Evolutionary conservation across 495 filamentous ascomycete genomes (phyloP), one percentile per base, ranked within the genome.

Genomic region (Tuber brumale): DNA sequence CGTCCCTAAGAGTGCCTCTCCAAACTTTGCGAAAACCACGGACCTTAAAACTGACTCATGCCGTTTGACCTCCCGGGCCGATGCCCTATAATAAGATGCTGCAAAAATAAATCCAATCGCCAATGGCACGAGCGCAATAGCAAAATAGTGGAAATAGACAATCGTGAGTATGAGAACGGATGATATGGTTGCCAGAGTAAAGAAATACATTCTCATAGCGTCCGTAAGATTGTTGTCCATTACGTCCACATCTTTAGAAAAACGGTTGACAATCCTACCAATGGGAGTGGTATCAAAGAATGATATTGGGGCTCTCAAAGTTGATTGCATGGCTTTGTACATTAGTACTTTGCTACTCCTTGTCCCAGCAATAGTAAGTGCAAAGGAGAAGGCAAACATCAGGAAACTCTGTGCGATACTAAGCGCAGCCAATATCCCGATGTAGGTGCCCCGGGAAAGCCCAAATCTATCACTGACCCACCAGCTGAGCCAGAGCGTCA

Each of bases 241-340:
- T 45, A 92, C 91, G 81, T 97, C 92, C 70, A 97, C 91, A 84
- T 99, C 95, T 81, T 94, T 93, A 5, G 94, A 95, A 85, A 99
- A 99, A 35, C 95, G 92, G 82, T 98, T 99, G 14, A 94, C 95
- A 82, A 99, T 97, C 39, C 95, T 91, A n/a, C 95, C 95, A 0
- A 97, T 86, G 1, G 95, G 95, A 0, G 95, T 99, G 0, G 95
- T 97, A 79, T 97, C 95, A 86, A 98, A 97, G 86, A 98, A 98
- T 6, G 91, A 91, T 94, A 98, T 97, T 0, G 95, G 95, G 0
- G 95, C 95, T 70, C 94, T 89, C 61, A 99, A 87, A 1, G 94
- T 92, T 69, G 91, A 89, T 18, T 84, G 87, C 85, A 97, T 92
- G 37, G 95, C 94, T n/a, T 89, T 85, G 18, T 91, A 88, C 66